Conservation (phyloP, 305 asterid genomes). For the Ajuga reptans region DNA sequence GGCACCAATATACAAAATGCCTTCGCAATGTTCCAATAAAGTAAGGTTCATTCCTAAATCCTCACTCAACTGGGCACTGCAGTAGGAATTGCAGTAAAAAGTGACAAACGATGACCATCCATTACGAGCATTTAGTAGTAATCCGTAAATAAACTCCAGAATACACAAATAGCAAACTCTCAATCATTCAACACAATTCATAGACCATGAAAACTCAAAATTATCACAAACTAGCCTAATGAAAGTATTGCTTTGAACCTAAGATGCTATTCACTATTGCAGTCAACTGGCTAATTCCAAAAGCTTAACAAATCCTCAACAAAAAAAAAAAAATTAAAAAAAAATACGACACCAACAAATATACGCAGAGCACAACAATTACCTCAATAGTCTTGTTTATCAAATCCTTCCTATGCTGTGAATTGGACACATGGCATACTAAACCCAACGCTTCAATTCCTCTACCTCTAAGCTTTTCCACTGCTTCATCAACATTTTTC, state of each 20-base stretch:
- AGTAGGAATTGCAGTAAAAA: background rate
- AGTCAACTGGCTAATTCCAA: no score
- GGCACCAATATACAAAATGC: background rate
- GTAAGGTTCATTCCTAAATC: background rate
- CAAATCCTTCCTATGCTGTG: constrained; percentile 67
- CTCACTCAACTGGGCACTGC: background rate
- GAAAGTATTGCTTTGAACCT: background rate
- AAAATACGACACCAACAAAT: background rate
- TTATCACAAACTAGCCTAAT: no score
- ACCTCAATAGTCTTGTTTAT: constrained; percentile 54
- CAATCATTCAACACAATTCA: background rate
- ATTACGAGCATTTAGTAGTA: no score
- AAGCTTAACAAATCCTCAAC: background rate
- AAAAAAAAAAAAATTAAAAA: background rate
- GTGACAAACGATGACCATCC: no score
- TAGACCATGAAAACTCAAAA: no score
- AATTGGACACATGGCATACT: constrained; percentile 76
- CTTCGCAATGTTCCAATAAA: background rate
- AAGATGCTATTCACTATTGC: background rate
- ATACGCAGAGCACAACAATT: background rate
- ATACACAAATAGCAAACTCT: background rate
- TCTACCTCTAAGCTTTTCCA: constrained; percentile 38
- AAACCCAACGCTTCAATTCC: constrained; percentile 67
- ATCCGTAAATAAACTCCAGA: no score
- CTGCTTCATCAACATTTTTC: constrained; percentile 85